Evolutionary conservation across 2,329 filamentous ascomycete species (phyloP).

Genomic region (Leptographium galeiforme): DNA sequence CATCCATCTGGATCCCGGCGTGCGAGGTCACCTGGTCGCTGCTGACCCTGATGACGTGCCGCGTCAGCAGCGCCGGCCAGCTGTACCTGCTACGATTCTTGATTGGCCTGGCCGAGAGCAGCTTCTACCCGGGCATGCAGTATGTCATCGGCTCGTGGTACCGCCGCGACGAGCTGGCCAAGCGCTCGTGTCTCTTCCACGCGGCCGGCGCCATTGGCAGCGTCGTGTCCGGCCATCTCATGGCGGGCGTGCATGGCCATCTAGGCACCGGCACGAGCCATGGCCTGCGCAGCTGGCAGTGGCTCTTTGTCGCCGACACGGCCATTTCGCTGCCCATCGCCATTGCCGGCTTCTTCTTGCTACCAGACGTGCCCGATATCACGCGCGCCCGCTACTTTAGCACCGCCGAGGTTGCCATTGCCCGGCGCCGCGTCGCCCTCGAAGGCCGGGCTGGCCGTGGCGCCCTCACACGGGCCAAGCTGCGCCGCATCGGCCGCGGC

Average conservation of each 20-base stretch:
- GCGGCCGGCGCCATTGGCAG: slow-evolving; percentile 35
- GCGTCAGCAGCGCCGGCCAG: slow-evolving; percentile 19
- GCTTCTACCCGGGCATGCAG: slow-evolving; percentile 26
- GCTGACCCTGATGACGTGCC: slow-evolving; percentile 20
- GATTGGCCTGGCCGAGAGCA: slow-evolving; percentile 26
- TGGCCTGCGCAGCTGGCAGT: slow-evolving; percentile 38
- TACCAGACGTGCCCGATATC: slow-evolving; percentile 26
- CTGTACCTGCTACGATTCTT: slow-evolving; percentile 29
- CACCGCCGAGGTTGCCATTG: slow-evolving; percentile 23
- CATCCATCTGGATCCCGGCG: slow-evolving; percentile 28
- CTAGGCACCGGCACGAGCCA: slow-evolving; percentile 21
- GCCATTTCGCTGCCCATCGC: slow-evolving; percentile 43
- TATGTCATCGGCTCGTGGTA: slow-evolving; percentile 34
- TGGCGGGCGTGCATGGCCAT: slow-evolving; percentile 35
- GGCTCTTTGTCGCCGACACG: slow-evolving; percentile 45
- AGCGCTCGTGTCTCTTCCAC: slow-evolving; percentile 33
- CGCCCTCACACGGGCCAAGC: slow-evolving; percentile 30
- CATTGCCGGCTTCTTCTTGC: slow-evolving; percentile 34
- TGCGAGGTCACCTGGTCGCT: slow-evolving; percentile 24
- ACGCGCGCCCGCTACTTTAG: slow-evolving; percentile 24
- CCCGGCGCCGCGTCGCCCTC: slow-evolving; percentile 25
- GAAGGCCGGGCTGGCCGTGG: slow-evolving; percentile 30
- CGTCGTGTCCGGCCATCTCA: slow-evolving; percentile 46
- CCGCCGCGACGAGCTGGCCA: slow-evolving; percentile 31
- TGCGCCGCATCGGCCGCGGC: slow-evolving; percentile 45